These are phyloP conservation scores for Umbelopsis ramanniana DNA, from an alignment of 192 early-diverging fungal species.

Conservation along the genomic window DNA sequence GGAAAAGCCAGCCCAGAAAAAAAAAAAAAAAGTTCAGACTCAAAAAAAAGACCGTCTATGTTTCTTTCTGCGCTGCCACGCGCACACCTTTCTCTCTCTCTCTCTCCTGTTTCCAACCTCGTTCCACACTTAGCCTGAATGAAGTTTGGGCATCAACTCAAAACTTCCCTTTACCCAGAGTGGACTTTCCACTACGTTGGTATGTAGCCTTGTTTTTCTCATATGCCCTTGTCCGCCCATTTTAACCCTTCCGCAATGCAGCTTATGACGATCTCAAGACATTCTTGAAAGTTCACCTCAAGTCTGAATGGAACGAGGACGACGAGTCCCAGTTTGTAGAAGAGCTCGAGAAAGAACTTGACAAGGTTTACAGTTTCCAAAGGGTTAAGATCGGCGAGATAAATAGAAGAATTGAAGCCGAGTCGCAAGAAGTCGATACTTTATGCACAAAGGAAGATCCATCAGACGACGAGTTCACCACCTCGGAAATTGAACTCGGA, in stretches of 20 bases:
- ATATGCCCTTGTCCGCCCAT: not conserved
- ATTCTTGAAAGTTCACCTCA: conserved; percentile 64
- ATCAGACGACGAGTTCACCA: conserved; percentile 65
- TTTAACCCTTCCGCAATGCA: not conserved
- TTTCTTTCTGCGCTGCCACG: not conserved
- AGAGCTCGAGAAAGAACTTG: conserved; percentile 86
- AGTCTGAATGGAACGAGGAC: conserved; percentile 76
- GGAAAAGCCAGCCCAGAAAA: not conserved
- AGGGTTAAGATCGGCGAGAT: conserved; percentile 77
- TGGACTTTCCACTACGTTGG: conserved; percentile 87
- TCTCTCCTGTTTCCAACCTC: not conserved
- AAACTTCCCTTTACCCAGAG: conserved; percentile 78
- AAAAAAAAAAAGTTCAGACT: not conserved
- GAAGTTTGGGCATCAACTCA: conserved; percentile 92
- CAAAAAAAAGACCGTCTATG: not conserved
- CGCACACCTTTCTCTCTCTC: no score
- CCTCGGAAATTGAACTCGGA: conserved; percentile 72
- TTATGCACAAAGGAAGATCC: conserved; percentile 47
- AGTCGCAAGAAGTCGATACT: conserved; percentile 66
- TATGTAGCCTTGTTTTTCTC: conserved; percentile 9
- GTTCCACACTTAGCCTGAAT: conserved; percentile 42
- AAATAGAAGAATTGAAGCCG: conserved; percentile 68
- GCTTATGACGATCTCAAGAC: conserved; percentile 87
- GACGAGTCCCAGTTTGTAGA: conserved; percentile 87
- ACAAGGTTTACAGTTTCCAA: conserved; percentile 86